Evolutionary conservation across 805 yeast species (phyloP).

Genomic region (Myxozyma monticola): DNA sequence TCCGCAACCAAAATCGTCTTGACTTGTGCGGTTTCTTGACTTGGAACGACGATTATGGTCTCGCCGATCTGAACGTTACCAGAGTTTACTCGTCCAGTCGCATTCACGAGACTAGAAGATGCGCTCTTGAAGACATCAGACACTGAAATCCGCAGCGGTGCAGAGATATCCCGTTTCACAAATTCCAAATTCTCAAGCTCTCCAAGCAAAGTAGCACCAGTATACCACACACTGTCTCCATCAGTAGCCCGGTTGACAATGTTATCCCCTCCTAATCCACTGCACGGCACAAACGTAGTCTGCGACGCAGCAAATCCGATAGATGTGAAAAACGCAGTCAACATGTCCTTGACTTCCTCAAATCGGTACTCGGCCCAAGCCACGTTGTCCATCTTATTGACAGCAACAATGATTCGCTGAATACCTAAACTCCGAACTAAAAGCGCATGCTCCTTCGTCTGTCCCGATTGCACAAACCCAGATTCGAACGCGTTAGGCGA

Average conservation of each 20-base stretch:
- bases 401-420: slow-evolving; percentile 57
- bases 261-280: slow-evolving; percentile 69
- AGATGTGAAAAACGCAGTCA: slow-evolving; percentile 54
- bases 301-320: slow-evolving; percentile 50
- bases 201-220: slow-evolving; percentile 46
- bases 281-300: slow-evolving; percentile 61
- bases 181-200: slow-evolving; percentile 33
- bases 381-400: slow-evolving; percentile 70
- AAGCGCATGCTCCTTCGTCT: slow-evolving; percentile 75
- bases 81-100: slow-evolving; percentile 65
- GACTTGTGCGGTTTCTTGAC: slow-evolving; percentile 37
- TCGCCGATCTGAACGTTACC: slow-evolving; percentile 76
- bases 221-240: slow-evolving; percentile 46
- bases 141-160: slow-evolving; percentile 58
- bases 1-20: slow-evolving; percentile 32
- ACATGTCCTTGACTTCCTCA: slow-evolving; percentile 50
- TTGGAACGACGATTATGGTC: slow-evolving; percentile 57
- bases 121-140: slow-evolving; percentile 60
- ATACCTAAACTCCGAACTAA: slow-evolving; percentile 69
- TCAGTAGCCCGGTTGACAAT: slow-evolving; percentile 49
- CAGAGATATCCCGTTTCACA: slow-evolving; percentile 37
- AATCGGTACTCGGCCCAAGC: slow-evolving; percentile 58
- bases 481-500: slow-evolving; percentile 67
- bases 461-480: slow-evolving; percentile 67
- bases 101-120: slow-evolving; percentile 48